These are phyloP conservation scores for Starmerella floris DNA, from an alignment of 805 yeast species.

Conservation along the genomic window DNA sequence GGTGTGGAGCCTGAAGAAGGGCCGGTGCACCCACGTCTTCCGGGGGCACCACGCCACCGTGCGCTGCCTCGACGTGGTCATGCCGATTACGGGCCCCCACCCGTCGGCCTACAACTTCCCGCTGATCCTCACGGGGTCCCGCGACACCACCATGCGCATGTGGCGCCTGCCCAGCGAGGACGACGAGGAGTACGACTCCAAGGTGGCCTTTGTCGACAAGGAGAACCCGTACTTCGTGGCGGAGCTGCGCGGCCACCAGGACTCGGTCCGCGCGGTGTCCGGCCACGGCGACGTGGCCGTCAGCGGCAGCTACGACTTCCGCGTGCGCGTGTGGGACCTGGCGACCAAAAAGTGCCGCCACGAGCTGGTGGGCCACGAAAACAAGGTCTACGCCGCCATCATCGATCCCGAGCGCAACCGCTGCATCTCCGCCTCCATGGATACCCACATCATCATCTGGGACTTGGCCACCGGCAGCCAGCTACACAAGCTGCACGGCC, in stretches of 20 bases:
- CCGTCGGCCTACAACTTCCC: conserved; percentile 36
- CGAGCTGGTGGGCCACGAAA: conserved; percentile 70
- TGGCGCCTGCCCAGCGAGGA: conserved; percentile 57
- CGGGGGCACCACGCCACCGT: conserved; percentile 88
- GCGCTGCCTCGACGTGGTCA: conserved; percentile 73
- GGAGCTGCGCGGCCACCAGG: conserved; percentile 60
- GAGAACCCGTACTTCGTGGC: conserved; percentile 49
- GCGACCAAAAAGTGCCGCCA: conserved; percentile 58
- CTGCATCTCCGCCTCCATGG: conserved; percentile 87
- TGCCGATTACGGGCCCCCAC: conserved; percentile 40
- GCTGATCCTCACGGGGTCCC: conserved; percentile 70
- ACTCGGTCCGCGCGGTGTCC: conserved; percentile 72
- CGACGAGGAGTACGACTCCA: conserved; percentile 25
- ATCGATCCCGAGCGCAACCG: conserved; percentile 61
- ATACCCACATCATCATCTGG: conserved; percentile 80
- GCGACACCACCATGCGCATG: conserved; percentile 71
- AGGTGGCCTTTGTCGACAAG: conserved; percentile 7
- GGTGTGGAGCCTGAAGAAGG: conserved; percentile 79
- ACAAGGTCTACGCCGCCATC: conserved; percentile 78
- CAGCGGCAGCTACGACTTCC: conserved; percentile 82
- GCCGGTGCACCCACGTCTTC: conserved; percentile 80
- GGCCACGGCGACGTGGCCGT: conserved; percentile 75
- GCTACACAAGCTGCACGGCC: conserved; percentile 65
- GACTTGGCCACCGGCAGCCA: conserved; percentile 64
- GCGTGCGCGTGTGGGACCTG: conserved; percentile 86